Evolutionary conservation across 2,329 filamentous ascomycete species (phyloP), one percentile per base, ranked within the genome.

Genomic region (Capronia coronata): DNA sequence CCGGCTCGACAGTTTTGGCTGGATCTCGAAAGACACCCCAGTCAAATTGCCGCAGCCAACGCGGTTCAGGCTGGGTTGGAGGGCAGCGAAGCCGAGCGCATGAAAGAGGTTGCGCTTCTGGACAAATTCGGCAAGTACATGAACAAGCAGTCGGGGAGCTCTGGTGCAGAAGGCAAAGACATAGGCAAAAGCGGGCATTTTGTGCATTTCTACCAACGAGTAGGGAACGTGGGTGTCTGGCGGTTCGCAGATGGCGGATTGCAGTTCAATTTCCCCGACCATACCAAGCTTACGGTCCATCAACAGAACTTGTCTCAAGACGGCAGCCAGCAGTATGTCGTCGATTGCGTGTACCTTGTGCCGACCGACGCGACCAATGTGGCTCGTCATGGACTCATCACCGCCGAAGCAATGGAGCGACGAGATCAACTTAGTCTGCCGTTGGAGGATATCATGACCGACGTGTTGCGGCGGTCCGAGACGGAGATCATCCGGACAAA

Each of bases 201-300:
- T 51, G 66, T 75, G 57, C 73, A 72, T 44, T 75, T 75, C 59
- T 75, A 75, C 59, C 71, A 75, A 56, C 65, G 73, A 10, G 60
- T 75, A 14, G 73, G 73, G 5, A 75, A 75, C 54, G 72, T 75
- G n/a, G 72, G 72, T n/a, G 68, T 75, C 34, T 75, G 73, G 73
- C 71, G 71, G 2, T 75, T 75, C 54, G 71, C 68, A 19, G 69
- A 74, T 51, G 71, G 72, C 3, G 68, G 71, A 46, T 69, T 75
- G 51, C 73, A 74, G 59, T 74, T 75, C 63, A 75, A 75, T 55
- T 75, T 75, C 56, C 73, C 73, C 2, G 73, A 75, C 48, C 73
- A 75, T 52, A 75, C 73, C 10, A 75, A 75, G 55, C 64, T 75
- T 10, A 67, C 74, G n/a, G 62, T 75, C 27, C 69, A 71, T 3